Conservation (phyloP, 805 yeast genomes). For the Teunomyces funiuensis region DNA sequence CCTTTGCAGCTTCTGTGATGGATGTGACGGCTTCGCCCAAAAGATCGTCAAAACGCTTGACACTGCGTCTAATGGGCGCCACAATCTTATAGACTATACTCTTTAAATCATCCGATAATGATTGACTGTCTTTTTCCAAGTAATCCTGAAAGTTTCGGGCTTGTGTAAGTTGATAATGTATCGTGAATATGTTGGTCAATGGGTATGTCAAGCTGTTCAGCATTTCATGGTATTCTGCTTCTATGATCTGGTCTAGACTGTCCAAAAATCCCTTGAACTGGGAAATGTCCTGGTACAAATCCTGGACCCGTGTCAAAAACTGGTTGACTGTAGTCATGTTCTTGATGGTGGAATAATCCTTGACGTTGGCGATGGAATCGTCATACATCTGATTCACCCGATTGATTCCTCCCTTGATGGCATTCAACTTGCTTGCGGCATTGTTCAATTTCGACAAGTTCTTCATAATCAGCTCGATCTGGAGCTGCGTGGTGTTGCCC, state of each 20-base stretch:
- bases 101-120: constrained; percentile 60
- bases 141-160: constrained; percentile 80
- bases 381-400: constrained; percentile 50
- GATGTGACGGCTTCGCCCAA: constrained; percentile 64
- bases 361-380: constrained; percentile 59
- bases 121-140: constrained; percentile 52
- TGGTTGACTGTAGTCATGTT: constrained; percentile 67
- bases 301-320: constrained; percentile 67
- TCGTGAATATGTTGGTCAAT: constrained; percentile 56
- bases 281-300: constrained; percentile 61
- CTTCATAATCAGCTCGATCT: constrained; percentile 54
- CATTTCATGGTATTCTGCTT: constrained; percentile 37
- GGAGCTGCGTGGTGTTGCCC: constrained; percentile 65
- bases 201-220: constrained; percentile 35
- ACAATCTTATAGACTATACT: constrained; percentile 62
- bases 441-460: constrained; percentile 53
- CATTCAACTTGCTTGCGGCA: constrained; percentile 34
- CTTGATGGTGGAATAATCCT: constrained; percentile 67
- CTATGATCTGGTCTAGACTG: constrained; percentile 54
- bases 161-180: constrained; percentile 69
- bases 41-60: constrained; percentile 62
- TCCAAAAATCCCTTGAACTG: constrained; percentile 52
- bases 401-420: constrained; percentile 40
- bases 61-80: constrained; percentile 43
- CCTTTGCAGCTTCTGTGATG: constrained; percentile 70